Base-by-base conservation (phyloP, 768 basidiomycete species). In the Russula sp. region DNA sequence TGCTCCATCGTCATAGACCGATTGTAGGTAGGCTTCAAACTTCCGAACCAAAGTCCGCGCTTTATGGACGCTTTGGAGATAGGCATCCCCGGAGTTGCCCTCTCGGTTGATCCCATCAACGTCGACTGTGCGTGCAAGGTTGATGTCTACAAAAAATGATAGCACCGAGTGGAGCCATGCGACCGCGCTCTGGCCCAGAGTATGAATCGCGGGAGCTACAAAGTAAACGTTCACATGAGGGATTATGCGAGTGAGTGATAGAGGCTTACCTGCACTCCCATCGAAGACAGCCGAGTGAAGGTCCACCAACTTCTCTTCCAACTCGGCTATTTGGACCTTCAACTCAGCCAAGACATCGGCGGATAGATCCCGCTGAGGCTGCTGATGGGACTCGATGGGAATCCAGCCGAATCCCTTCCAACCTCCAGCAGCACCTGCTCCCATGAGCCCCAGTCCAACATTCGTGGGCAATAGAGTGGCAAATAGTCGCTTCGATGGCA, bases 341-440 rank as follows among this genome's bases (percentile, higher is more conserved):
- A 90, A 72, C 59, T 87, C 84, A 13, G 74, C 72, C 52, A 87
- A 75, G 29, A 82, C 77, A 22, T 83, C 81, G 2, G 78, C 70
- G 20, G 73, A 41, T 76, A 61, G 68, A 50, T 76, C 78, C 67
- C 75, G 74, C 18, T 83, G 81, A 35, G 76, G 72, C 35, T 70
- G 70, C 35, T 77, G 77, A 20, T 76, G 75, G 7, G 79, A 76
- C 35, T 80, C 79, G 42, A 80, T 70, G 29, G 81, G 77, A 45
- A 88, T 81, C 80, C 86, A 94, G 38, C 93, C 93, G 65, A 91
- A 90, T 13, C 90, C 93, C 66, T 84, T 88, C 92, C 92, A 94
- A 22, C 77, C 76, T 9, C 81, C 90, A 25, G 80, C 91, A 55
- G 78, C 76, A 5, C 93, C 92, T 4, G 85, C 89, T 18, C 93